A percentile compares a stretch with the other conserved stretches of the same genome.
These are phyloP conservation scores for Phylloporus sp. DNA, from an alignment of 768 basidiomycete species.

Conservation along the genomic window DNA sequence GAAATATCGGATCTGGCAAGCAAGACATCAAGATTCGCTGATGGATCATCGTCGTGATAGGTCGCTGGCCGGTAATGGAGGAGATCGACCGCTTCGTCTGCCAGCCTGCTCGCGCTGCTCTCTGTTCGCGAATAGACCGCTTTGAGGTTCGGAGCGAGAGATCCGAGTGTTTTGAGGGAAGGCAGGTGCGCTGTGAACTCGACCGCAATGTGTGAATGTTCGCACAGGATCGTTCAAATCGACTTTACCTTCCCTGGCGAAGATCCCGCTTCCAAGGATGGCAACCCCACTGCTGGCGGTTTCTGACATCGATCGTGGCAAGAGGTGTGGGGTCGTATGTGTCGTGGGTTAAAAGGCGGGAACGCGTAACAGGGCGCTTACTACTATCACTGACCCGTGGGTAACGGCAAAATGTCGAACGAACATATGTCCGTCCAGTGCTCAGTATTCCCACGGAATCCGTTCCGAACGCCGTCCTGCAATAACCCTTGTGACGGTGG, in stretches of 20 bases:
- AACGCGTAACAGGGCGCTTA: not conserved
- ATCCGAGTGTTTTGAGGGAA: slow-evolving; percentile 52
- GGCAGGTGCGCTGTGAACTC: slow-evolving; percentile 66
- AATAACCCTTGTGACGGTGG: not conserved
- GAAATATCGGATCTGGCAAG: slow-evolving; percentile 64
- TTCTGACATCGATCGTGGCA: slow-evolving; percentile 33
- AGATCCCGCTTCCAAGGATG: slow-evolving; percentile 77
- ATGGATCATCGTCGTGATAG: slow-evolving; percentile 51
- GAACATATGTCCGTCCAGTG: not conserved
- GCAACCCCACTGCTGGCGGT: slow-evolving; percentile 51
- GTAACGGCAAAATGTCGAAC: slow-evolving; percentile 1
- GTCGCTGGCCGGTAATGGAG: slow-evolving; percentile 40
- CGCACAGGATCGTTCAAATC: slow-evolving; percentile 9
- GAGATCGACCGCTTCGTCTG: slow-evolving; percentile 40
- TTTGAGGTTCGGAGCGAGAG: slow-evolving; percentile 42
- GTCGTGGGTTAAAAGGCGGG: not conserved
- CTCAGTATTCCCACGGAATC: not conserved
- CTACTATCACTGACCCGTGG: not conserved
- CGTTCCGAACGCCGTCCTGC: not conserved
- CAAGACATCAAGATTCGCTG: slow-evolving; percentile 52
- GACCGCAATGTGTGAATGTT: slow-evolving; percentile 23
- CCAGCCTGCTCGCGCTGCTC: slow-evolving; percentile 51
- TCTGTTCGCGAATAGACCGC: slow-evolving; percentile 81
- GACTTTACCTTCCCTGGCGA: slow-evolving; percentile 60
- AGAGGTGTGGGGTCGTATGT: not conserved